A percentile compares a stretch with the other conserved stretches of the same genome.
These are phyloP conservation scores for Diaporthe citri DNA, from an alignment of 2,329 filamentous ascomycete species.

Conservation along the genomic window DNA sequence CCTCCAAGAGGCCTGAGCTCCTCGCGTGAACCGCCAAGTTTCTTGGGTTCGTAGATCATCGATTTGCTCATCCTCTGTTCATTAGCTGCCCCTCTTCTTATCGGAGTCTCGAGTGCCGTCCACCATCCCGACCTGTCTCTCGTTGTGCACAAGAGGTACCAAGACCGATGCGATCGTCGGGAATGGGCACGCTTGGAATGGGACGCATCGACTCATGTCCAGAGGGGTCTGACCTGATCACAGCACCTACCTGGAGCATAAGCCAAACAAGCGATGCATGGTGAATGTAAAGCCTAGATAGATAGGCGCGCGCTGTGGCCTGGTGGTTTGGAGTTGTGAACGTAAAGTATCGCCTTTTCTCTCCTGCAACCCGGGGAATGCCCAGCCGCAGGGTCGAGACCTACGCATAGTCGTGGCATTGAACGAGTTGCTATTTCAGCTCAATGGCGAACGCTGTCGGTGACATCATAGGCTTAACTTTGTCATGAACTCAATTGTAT, in stretches of 20 bases:
- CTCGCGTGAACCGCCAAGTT: slow-evolving; percentile 27
- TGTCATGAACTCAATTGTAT: slow-evolving; percentile 11
- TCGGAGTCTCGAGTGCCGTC: slow-evolving; percentile 3
- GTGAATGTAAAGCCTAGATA: not conserved
- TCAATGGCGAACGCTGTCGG: not conserved
- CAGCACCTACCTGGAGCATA: not conserved
- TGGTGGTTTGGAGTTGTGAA: not conserved
- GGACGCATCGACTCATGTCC: slow-evolving; percentile 5
- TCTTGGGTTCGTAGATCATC: slow-evolving; percentile 19
- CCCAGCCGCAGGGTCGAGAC: not conserved
- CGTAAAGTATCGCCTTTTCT: not conserved
- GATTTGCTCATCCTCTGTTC: slow-evolving; percentile 16
- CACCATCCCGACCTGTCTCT: not conserved
- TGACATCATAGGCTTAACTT: slow-evolving; percentile 13
- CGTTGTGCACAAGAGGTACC: not conserved
- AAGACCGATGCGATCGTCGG: not conserved
- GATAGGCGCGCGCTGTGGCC: slow-evolving; percentile 18
- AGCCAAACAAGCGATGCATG: slow-evolving; percentile 3
- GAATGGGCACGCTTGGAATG: not conserved
- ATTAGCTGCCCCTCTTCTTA: slow-evolving; percentile 4
- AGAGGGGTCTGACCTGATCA: slow-evolving; percentile 12
- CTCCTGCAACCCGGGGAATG: not conserved
- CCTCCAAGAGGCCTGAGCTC: slow-evolving; percentile 16
- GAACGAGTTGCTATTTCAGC: slow-evolving; percentile 17
- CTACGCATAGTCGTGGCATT: not conserved